phyloP scores from a whole-genome alignment of 2,329 filamentous ascomycete species.

The Apiospora kogelbergensis region DNA sequence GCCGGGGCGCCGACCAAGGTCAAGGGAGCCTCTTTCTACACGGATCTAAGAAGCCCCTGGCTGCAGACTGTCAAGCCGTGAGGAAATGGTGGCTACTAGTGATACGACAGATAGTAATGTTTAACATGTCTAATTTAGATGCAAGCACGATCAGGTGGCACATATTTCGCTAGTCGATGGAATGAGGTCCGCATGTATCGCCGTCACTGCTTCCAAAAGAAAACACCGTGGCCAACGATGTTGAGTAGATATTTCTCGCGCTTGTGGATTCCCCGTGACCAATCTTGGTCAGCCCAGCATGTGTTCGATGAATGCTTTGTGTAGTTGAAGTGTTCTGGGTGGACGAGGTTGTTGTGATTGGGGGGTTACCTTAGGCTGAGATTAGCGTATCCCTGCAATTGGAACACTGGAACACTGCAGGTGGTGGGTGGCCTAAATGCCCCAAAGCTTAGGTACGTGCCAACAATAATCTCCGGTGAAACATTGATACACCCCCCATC shows the following conservation, averaged over 20 bases:
- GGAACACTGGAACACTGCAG: not conserved
- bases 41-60: conserved; percentile 41
- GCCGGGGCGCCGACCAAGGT: conserved; percentile 39
- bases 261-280: too few relatives aligned
- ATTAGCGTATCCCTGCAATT: conserved; percentile 1
- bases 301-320: too few relatives aligned
- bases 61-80: conserved; percentile 26
- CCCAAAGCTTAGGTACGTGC: not conserved
- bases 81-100: not conserved
- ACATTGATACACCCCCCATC: not conserved
- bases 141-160: not conserved
- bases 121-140: not conserved
- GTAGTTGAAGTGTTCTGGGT: too few relatives aligned
- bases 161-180: not conserved
- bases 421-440: not conserved
- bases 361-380: not conserved
- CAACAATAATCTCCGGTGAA: not conserved
- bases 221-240: not conserved
- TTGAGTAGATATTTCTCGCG: too few relatives aligned
- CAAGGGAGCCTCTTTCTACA: conserved; percentile 50
- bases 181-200: not conserved
- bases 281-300: too few relatives aligned
- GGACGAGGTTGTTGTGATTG: too few relatives aligned
- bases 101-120: not conserved
- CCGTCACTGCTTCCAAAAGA: not conserved